Percentiles rank a stretch among this genome's conserved stretches.
Conservation (phyloP, 2,329 filamentous ascomycete genomes). For the Aspergillus ruber region DNA sequence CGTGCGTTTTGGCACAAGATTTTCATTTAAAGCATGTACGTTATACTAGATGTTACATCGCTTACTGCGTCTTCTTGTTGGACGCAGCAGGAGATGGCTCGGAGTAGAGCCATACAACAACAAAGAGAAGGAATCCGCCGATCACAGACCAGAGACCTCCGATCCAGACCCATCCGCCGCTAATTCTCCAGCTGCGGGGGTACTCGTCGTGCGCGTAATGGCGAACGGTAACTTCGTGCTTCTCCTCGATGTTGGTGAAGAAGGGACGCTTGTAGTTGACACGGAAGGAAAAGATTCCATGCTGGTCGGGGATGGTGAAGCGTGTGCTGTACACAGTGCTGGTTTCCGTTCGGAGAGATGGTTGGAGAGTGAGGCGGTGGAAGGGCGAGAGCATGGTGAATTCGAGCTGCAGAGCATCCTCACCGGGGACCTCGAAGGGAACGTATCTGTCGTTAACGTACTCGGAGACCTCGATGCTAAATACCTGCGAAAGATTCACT, state of each 20-base stretch:
- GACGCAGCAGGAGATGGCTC: constrained; percentile 42
- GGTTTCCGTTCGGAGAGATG: constrained; percentile 53
- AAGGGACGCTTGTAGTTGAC: constrained; percentile 97
- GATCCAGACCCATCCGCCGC: constrained; percentile 91
- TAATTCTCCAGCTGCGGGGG: constrained; percentile 83
- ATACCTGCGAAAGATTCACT: constrained; percentile 51
- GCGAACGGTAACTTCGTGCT: constrained; percentile 86
- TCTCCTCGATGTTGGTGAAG: constrained; percentile 82
- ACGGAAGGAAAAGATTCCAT: constrained; percentile 98
- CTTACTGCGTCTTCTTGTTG: constrained; percentile 44
- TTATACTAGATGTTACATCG: constrained; percentile 19
- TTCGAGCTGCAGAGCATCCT: constrained; percentile 81
- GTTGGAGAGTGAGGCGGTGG: constrained; percentile 71
- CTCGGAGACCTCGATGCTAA: constrained; percentile 83
- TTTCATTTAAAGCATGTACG: constrained; percentile 11
- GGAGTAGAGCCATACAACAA: constrained; percentile 79
- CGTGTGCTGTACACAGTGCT: constrained; percentile 66
- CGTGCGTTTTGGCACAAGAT: constrained; percentile 11
- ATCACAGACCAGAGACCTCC: constrained; percentile 79
- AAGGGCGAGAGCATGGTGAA: constrained; percentile 99
- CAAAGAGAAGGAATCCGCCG: constrained; percentile 76
- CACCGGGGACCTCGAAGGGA: constrained; percentile 63
- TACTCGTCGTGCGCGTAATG: constrained; percentile 98
- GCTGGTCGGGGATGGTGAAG: constrained; percentile 88
- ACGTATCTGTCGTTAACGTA: constrained; percentile 67